Base-by-base conservation (phyloP, 2,329 filamentous ascomycete genomes). In the Rhexocercosporidium sp. region DNA sequence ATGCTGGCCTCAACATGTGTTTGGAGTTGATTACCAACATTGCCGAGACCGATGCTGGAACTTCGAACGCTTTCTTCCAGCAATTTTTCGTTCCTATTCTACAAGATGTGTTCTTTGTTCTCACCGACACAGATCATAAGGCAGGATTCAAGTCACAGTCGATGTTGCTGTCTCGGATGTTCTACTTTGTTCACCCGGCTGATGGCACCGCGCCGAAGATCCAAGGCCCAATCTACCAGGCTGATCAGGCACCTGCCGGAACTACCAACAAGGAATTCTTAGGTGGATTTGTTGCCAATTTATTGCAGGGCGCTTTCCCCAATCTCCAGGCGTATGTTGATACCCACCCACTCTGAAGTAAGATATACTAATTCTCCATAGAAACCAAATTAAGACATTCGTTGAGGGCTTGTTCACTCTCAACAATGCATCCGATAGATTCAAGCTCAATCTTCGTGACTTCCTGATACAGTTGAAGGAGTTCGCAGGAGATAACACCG, bases 111-210 rank as follows among this genome's bases (percentile, higher is more conserved):
- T 97, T 99, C 85, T 99, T 97, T 76, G 96, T 99, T 49, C 87
- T 99, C 61, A 98, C 96, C 0, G 96, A 99, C 77, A 95, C 92
- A 68, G 96, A 99, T 75, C 96, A 99, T 86, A 99, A 99, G 84
- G 96, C 96, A 69, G 96, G 96, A 0, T 99, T 99, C 85, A 99
- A 99, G 85, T 96, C 94, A 9, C 96, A 99, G 82, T 94, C 94
- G 3, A 91, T 96, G 87, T 84, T 99, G 59, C 83, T 99, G 69
- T 94, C 96, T 75, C 92, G 94, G 76, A 94, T 99, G 87, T 97
- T 99, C 82, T 96, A 94, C 84, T 94, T 97, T 65, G 90, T 97
- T n/a, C 88, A 94, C 73, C 88, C 88, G 1, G 86, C 87, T 37
- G 88, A 90, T 74, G 86, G 86, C 29, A 81, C 84, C 12, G 85